Percentiles rank a stretch among this genome's conserved stretches.
Conservation (phyloP, 768 basidiomycete genomes). For the Lentinula edodes region DNA sequence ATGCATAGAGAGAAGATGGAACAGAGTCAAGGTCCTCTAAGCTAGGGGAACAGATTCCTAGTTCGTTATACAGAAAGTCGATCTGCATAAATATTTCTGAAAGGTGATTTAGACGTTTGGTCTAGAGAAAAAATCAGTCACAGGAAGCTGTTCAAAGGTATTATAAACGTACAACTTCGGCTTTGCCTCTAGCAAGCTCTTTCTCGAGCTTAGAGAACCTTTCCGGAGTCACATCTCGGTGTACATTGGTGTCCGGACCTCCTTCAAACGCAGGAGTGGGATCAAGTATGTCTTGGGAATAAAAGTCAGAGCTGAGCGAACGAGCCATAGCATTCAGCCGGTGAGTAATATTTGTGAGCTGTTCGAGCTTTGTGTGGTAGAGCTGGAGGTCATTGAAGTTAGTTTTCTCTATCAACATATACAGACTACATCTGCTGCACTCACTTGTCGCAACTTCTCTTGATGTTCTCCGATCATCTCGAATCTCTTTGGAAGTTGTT, state of each 20-base stretch:
- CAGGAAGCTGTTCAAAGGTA: neutral
- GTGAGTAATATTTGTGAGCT: conserved; percentile 63
- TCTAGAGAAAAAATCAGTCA: conserved; percentile 29
- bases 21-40: conserved; percentile 35
- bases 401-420: neutral
- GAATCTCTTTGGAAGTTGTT: conserved; percentile 65
- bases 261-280: conserved; percentile 39
- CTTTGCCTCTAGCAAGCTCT: conserved; percentile 78
- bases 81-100: conserved; percentile 66
- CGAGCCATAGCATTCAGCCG: conserved; percentile 55
- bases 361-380: conserved; percentile 75
- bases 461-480: conserved; percentile 65
- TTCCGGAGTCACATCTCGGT: conserved; percentile 74
- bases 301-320: conserved; percentile 59
- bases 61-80: conserved; percentile 77
- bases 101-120: conserved; percentile 62
- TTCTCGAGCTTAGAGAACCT: conserved; percentile 78
- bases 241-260: conserved; percentile 27
- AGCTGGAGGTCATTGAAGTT: conserved; percentile 30
- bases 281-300: conserved; percentile 47
- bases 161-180: conserved; percentile 67
- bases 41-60: conserved; percentile 65
- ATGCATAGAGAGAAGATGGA: conserved; percentile 23
- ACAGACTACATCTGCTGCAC: conserved; percentile 15
- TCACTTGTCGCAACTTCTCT: conserved; percentile 74